phyloP scores from a whole-genome alignment of 2,329 filamentous ascomycete genomes.

The Diaporthe australafricana region DNA sequence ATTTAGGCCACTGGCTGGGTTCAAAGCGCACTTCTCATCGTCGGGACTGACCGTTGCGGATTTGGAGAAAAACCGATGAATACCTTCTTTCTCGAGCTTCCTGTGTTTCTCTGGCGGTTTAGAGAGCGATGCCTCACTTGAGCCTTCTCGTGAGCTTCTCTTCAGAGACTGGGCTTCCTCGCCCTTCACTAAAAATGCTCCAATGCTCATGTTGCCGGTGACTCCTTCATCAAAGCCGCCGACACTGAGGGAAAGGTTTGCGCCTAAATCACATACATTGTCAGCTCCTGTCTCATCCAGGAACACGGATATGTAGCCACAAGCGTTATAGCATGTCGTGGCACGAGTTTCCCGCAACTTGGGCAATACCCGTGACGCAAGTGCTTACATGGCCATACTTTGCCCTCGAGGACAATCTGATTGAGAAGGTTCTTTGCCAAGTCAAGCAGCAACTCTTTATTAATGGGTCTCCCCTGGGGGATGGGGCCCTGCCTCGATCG shows the following conservation, averaged over 20 bases:
- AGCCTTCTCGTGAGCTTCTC: constrained; percentile 45
- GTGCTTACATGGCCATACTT: constrained; percentile 81
- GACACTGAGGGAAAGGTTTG: constrained; percentile 89
- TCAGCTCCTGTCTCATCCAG: background rate
- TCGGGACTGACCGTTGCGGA: constrained; percentile 27
- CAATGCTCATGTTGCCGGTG: constrained; percentile 86
- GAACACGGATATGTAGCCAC: background rate
- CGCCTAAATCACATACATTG: constrained; percentile 40
- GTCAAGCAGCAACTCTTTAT: constrained; percentile 78
- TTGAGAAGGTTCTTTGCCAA: constrained; percentile 81
- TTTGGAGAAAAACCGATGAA: constrained; percentile 68
- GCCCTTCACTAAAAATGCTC: constrained; percentile 83
- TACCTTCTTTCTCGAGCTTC: constrained; percentile 60
- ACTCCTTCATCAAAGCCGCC: constrained; percentile 93
- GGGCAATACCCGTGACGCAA: background rate
- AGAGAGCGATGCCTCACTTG: constrained; percentile 43
- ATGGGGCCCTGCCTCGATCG: constrained; percentile 83
- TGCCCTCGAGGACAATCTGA: constrained; percentile 82
- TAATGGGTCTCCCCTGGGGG: constrained; percentile 78
- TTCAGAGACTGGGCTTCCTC: constrained; percentile 71
- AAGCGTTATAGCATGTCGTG: background rate
- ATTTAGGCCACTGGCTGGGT: constrained; percentile 42
- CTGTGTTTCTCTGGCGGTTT: constrained; percentile 56
- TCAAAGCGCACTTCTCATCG: constrained; percentile 47
- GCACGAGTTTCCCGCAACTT: background rate